Percentiles rank a stretch among this genome's conserved stretches.
These are phyloP conservation scores for Salix purpurea DNA, from an alignment of 345 rosid species.

Conservation along the genomic window DNA sequence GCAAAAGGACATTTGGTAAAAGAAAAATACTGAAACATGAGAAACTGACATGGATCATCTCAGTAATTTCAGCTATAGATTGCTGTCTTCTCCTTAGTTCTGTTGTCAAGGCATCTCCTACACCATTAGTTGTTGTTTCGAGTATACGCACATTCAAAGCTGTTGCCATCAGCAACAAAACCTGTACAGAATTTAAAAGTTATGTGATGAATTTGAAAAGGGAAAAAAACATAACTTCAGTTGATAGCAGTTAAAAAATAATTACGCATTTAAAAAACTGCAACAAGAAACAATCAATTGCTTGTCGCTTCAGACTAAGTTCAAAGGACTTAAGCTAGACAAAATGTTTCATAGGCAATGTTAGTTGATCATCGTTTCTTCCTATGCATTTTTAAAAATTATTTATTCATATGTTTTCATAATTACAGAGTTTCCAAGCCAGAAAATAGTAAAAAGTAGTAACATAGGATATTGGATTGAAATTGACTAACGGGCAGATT, in stretches of 20 bases:
- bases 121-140: slow-evolving; percentile 28
- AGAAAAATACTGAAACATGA: neutral
- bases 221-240: neutral
- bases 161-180: slow-evolving; percentile 78
- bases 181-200: slow-evolving; percentile 32
- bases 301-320: too few species aligned
- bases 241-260: neutral
- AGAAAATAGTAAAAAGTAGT: neutral
- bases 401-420: neutral
- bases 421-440: neutral
- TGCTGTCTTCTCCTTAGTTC: slow-evolving; percentile 77
- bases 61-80: slow-evolving; percentile 78
- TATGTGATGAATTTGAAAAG: neutral
- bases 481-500: neutral
- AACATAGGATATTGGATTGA: neutral
- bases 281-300: neutral
- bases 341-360: neutral
- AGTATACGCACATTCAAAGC: slow-evolving; percentile 54
- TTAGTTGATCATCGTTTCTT: too few species aligned
- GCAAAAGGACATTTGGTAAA: neutral
- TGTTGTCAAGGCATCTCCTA: slow-evolving; percentile 31
- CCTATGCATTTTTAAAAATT: neutral
- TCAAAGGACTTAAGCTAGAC: neutral
- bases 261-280: neutral
- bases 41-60: slow-evolving; percentile 90